A percentile compares a stretch with the other conserved stretches of the same genome.
Conservation (phyloP, 495 filamentous ascomycete species). For the Gamarada debralockiae region DNA sequence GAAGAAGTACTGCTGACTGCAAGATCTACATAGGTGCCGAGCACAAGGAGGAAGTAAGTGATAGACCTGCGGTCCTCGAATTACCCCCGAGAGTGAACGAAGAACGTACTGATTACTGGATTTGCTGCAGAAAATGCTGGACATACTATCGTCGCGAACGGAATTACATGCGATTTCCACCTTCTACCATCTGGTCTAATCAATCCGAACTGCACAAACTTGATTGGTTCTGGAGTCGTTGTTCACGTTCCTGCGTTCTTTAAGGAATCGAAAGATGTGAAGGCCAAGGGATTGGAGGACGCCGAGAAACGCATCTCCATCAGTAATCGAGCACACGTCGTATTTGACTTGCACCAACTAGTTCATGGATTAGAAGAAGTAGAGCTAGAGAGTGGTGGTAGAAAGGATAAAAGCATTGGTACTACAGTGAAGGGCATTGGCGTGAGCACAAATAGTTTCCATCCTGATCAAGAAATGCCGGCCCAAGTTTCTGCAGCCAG, state of each 20-base stretch:
- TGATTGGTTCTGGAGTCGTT: slow-evolving; percentile 83
- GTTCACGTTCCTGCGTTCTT: slow-evolving; percentile 86
- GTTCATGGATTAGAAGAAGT: slow-evolving; percentile 81
- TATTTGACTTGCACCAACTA: slow-evolving; percentile 76
- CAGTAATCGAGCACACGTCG: slow-evolving; percentile 77
- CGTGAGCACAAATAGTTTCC: too few relatives aligned
- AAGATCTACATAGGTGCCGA: too few relatives aligned
- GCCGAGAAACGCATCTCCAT: slow-evolving; percentile 69
- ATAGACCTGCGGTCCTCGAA: background rate
- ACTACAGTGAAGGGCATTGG: slow-evolving; percentile 67
- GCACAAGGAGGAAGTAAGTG: background rate
- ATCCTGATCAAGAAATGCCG: too few relatives aligned
- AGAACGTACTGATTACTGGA: background rate
- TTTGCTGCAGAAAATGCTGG: slow-evolving; percentile 66
- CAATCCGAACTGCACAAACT: slow-evolving; percentile 70
- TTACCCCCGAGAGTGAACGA: background rate
- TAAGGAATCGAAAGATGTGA: slow-evolving; percentile 70
- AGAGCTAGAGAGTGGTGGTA: slow-evolving; percentile 57
- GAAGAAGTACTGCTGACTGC: too few relatives aligned
- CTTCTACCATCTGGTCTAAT: slow-evolving; percentile 63
- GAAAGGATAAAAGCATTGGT: too few relatives aligned
- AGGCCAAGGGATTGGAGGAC: slow-evolving; percentile 66
- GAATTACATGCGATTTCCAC: slow-evolving; percentile 67
- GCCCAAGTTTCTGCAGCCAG: slow-evolving; percentile 38
- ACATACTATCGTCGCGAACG: slow-evolving; percentile 36